Conservation (phyloP, 176 grass and related monocot genomes). For the Thinopyrum elongatum region DNA sequence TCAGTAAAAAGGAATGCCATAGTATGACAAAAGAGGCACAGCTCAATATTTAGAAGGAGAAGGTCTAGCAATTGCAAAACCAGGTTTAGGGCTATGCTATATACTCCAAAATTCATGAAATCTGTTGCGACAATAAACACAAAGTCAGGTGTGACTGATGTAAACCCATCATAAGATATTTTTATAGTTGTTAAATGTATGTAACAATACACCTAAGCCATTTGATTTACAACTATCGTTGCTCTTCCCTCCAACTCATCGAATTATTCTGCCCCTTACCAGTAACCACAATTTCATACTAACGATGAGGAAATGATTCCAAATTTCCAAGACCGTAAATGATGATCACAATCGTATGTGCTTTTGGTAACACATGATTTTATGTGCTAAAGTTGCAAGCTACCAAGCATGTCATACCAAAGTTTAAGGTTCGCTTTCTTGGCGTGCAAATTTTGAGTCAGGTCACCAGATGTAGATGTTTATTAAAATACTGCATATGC, state of each 20-base stretch:
- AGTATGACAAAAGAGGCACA: not conserved
- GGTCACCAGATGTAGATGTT: not conserved
- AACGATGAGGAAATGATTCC: not conserved
- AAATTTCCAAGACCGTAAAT: not conserved
- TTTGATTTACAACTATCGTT: not conserved
- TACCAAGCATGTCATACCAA: not conserved
- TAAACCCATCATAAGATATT: not conserved
- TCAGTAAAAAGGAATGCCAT: constrained; percentile 1
- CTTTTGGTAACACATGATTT: not conserved
- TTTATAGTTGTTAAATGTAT: not conserved
- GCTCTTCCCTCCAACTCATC: not conserved
- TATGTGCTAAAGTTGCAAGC: constrained; percentile 13
- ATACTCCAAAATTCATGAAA: not conserved
- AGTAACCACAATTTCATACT: constrained; percentile 4
- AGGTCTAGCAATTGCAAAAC: constrained; percentile 3
- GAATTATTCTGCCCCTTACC: not conserved
- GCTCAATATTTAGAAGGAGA: not conserved
- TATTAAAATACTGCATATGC: not conserved
- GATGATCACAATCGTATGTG: constrained; percentile 2
- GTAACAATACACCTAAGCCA: not conserved
- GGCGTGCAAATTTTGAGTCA: not conserved
- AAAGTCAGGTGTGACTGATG: not conserved
- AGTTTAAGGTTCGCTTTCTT: constrained; percentile 1
- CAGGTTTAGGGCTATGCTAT: not conserved
- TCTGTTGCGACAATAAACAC: not conserved